phyloP scores from a whole-genome alignment of 2,329 filamentous ascomycete genomes.

The Sphaerulina populicola region DNA sequence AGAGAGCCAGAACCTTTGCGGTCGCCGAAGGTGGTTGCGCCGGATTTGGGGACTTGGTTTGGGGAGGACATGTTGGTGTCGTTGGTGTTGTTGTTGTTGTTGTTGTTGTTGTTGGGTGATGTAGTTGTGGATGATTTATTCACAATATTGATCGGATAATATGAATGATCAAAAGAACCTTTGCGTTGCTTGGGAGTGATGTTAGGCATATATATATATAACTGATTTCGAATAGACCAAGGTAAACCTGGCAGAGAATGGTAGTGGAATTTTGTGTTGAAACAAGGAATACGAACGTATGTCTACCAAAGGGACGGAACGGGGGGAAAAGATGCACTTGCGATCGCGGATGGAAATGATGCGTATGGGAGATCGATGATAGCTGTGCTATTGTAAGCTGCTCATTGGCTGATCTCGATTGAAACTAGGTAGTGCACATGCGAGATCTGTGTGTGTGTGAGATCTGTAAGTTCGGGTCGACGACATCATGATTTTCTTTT shows the following conservation, averaged over 20 bases:
- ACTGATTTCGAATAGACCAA: neutral
- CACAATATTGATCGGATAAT: neutral
- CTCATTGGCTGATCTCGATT: neutral
- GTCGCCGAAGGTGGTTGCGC: conserved; percentile 12
- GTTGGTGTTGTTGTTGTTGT: neutral
- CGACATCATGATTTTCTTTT: neutral
- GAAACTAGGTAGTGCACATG: neutral
- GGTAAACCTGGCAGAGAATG: no score
- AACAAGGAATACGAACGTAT: no score
- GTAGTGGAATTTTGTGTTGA: no score
- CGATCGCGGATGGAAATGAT: neutral
- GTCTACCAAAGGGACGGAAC: neutral
- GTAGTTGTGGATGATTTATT: neutral
- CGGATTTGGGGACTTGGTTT: conserved; percentile 11
- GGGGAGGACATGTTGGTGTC: conserved; percentile 4
- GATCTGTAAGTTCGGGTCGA: neutral
- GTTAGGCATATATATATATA: neutral
- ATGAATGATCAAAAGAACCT: neutral
- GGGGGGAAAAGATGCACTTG: no score
- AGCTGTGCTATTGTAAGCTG: neutral
- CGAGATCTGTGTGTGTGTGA: neutral
- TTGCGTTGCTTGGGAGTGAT: neutral
- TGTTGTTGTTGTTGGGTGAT: neutral
- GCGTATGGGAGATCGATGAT: neutral
- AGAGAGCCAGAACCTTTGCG: conserved; percentile 8